Conservation (phyloP, 768 basidiomycete genomes). For the Boletus sp. region DNA sequence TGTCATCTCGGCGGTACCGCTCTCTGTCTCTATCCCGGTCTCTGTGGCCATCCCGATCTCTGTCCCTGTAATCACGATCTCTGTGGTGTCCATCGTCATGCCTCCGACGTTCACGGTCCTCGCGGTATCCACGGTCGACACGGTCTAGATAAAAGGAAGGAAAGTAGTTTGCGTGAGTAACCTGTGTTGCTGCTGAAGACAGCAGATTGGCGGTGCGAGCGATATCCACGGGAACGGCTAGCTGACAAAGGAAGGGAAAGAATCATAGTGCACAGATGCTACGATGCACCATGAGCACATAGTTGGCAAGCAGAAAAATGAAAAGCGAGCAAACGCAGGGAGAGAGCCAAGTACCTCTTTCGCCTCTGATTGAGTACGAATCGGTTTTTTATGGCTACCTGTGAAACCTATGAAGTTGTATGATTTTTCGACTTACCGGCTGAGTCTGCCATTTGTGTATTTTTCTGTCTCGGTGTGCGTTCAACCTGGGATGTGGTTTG, state of each 20-base stretch:
- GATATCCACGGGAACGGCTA: slow-evolving; percentile 54
- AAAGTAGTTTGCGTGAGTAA: slow-evolving; percentile 53
- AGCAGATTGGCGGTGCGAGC: slow-evolving; percentile 42
- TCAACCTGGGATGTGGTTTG: slow-evolving; percentile 24
- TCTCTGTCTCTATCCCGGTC: slow-evolving; percentile 36
- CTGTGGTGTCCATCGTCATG: slow-evolving; percentile 56
- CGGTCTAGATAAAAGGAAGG: slow-evolving; percentile 48
- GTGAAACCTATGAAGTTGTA: slow-evolving; percentile 22
- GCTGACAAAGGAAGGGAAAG: slow-evolving; percentile 44
- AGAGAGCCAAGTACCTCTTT: slow-evolving; percentile 35
- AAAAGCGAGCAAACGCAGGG: slow-evolving; percentile 30
- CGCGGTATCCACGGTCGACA: slow-evolving; percentile 53
- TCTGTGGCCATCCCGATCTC: slow-evolving; percentile 42
- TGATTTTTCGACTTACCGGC: slow-evolving; percentile 47
- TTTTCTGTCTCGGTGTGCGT: slow-evolving; percentile 16
- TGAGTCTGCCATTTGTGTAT: slow-evolving; percentile 46
- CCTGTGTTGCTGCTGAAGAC: slow-evolving; percentile 39
- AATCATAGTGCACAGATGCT: slow-evolving; percentile 44
- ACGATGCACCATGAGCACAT: slow-evolving; percentile 65
- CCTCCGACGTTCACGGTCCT: slow-evolving; percentile 64
- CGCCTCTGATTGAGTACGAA: slow-evolving; percentile 33
- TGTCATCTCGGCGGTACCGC: slow-evolving; percentile 45
- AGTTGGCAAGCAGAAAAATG: slow-evolving; percentile 43
- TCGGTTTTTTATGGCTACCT: slow-evolving; percentile 26
- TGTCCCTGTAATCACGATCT: slow-evolving; percentile 52